These are phyloP conservation scores for Pseudopyrenochaeta lycopersici DNA, from an alignment of 2,329 filamentous ascomycete genomes.

Conservation along the genomic window DNA sequence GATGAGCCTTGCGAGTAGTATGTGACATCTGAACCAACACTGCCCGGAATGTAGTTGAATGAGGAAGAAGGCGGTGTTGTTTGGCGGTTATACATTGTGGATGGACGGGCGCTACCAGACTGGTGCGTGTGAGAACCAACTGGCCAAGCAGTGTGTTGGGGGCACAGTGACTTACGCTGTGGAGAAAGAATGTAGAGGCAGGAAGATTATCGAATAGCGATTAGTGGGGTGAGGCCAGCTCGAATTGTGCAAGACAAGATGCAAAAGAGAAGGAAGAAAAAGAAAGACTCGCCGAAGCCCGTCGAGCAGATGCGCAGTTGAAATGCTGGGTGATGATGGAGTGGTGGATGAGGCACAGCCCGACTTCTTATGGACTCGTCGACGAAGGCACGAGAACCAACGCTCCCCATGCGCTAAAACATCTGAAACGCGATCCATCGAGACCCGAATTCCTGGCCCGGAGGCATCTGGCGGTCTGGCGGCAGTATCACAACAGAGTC, in stretches of 20 bases:
- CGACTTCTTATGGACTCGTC: constrained; percentile 47
- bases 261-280: constrained; percentile 25
- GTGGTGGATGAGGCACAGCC: constrained; percentile 47
- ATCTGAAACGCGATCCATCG: constrained; percentile 52
- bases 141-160: constrained; percentile 1
- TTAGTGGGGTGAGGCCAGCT: constrained; percentile 56
- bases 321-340: constrained; percentile 33
- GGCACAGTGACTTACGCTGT: constrained; percentile 43
- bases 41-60: constrained; percentile 50
- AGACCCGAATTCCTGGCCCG: constrained; percentile 36
- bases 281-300: constrained; percentile 50
- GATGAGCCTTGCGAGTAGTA: constrained; percentile 73
- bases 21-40: constrained; percentile 63
- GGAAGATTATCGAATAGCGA: constrained; percentile 49
- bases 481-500: constrained; percentile 40
- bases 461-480: constrained; percentile 40
- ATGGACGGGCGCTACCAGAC: constrained; percentile 48
- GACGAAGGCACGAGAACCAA: constrained; percentile 45
- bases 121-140: constrained; percentile 23
- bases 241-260: constrained; percentile 54
- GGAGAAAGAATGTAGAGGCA: constrained; percentile 23
- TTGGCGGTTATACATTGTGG: constrained; percentile 55
- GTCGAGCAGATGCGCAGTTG: constrained; percentile 44
- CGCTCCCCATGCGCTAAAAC: constrained; percentile 47
- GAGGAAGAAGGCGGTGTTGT: constrained; percentile 54